Percentiles rank a stretch among this genome's conserved stretches.
These are phyloP conservation scores for Saccharomyces hybrid DNA, from an alignment of 1,139 yeast genomes.

Conservation along the genomic window DNA sequence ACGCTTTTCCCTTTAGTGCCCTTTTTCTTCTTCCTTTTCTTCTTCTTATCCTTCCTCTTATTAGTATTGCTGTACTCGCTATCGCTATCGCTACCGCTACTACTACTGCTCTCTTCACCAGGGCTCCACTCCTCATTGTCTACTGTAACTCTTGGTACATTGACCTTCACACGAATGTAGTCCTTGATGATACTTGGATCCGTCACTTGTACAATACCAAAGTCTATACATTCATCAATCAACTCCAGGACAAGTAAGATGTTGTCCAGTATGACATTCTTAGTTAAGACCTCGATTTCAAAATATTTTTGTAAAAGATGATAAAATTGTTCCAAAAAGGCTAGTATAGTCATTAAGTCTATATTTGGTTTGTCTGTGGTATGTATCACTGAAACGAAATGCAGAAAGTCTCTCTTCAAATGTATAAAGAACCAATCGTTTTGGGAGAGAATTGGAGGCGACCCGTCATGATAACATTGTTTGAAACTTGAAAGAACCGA, in stretches of 20 bases:
- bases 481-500: neutral
- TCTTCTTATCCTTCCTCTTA: slow-evolving; percentile 10
- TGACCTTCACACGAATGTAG: slow-evolving; percentile 43
- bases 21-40: slow-evolving; percentile 8
- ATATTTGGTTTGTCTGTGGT: slow-evolving; percentile 39
- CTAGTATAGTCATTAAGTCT: slow-evolving; percentile 49
- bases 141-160: slow-evolving; percentile 13
- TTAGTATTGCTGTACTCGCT: slow-evolving; percentile 17
- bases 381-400: slow-evolving; percentile 39
- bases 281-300: slow-evolving; percentile 40
- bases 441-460: slow-evolving; percentile 1
- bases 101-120: slow-evolving; percentile 15
- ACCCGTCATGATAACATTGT: neutral
- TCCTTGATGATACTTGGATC: slow-evolving; percentile 66
- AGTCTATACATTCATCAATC: slow-evolving; percentile 67
- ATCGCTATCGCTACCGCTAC: slow-evolving; percentile 6
- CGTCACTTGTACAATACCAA: slow-evolving; percentile 65
- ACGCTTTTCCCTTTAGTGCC: neutral
- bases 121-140: slow-evolving; percentile 13
- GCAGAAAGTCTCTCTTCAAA: slow-evolving; percentile 49
- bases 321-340: slow-evolving; percentile 53
- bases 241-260: slow-evolving; percentile 62
- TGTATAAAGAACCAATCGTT: slow-evolving; percentile 48
- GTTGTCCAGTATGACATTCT: slow-evolving; percentile 57
- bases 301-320: slow-evolving; percentile 53